Evolutionary conservation across 2,329 filamentous ascomycete genomes (phyloP).

Genomic region (Alternaria tenuissima): DNA sequence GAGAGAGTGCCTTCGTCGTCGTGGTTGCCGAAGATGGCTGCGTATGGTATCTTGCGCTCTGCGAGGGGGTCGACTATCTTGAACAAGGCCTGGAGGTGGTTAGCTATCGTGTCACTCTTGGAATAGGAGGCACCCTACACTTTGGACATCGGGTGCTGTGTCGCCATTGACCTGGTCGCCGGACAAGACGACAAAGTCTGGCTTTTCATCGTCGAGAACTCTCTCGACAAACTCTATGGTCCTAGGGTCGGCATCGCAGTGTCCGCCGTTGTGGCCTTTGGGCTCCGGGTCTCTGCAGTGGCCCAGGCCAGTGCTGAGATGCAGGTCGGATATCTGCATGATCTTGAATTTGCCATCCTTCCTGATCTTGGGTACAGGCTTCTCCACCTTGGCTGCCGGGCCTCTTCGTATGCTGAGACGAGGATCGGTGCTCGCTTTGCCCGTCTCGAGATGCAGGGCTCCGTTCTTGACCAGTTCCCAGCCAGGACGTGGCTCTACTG

Average conservation of each 20-base stretch:
- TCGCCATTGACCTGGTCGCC: slow-evolving; percentile 97
- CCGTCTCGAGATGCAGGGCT: slow-evolving; percentile 70
- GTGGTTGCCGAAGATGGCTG: slow-evolving; percentile 95
- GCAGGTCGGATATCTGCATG: slow-evolving; percentile 92
- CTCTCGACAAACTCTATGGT: slow-evolving; percentile 88
- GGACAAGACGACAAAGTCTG: slow-evolving; percentile 88
- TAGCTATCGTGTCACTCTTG: slow-evolving; percentile 7
- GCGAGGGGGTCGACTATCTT: slow-evolving; percentile 88
- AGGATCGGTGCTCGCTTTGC: slow-evolving; percentile 69
- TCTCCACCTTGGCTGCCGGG: slow-evolving; percentile 67
- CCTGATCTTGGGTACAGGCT: slow-evolving; percentile 77
- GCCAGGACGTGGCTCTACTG: slow-evolving; percentile 84
- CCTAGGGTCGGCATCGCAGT: slow-evolving; percentile 89
- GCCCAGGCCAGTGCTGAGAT: slow-evolving; percentile 89
- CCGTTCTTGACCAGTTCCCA: slow-evolving; percentile 79
- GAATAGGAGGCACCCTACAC: slow-evolving; percentile 59
- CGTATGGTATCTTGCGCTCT: slow-evolving; percentile 88
- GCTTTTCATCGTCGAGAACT: slow-evolving; percentile 90
- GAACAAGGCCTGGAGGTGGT: slow-evolving; percentile 74
- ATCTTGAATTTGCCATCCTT: slow-evolving; percentile 97
- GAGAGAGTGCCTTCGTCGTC: slow-evolving; percentile 89
- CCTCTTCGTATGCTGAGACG: slow-evolving; percentile 83
- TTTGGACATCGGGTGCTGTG: slow-evolving; percentile 88
- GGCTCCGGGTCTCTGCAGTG: slow-evolving; percentile 87
- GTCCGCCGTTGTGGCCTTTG: slow-evolving; percentile 72